Evolutionary conservation across 139 green algal genomes (phyloP).

Genomic region (Tetratostichococcus sp.): DNA sequence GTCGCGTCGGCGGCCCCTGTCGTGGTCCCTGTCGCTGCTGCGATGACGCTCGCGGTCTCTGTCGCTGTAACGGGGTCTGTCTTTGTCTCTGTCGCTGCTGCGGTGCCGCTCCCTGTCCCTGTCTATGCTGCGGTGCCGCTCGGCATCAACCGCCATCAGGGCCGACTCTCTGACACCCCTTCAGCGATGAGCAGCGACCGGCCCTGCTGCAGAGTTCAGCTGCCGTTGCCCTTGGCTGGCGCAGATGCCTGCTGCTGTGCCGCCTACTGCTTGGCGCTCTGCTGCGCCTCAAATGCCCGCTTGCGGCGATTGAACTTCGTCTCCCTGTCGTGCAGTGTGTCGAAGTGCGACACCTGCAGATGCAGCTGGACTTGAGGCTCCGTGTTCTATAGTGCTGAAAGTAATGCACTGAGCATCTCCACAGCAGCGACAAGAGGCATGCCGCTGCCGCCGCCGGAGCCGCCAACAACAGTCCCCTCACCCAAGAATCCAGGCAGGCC

Average conservation of each 20-base stretch:
- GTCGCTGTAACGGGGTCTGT: constrained; percentile 5
- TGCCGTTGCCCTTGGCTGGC: constrained; percentile 30
- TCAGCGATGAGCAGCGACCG: no score
- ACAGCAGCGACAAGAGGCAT: no score
- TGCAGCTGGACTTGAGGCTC: background rate
- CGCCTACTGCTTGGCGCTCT: background rate
- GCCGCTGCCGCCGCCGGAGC: no score
- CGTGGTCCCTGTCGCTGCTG: constrained; percentile 1
- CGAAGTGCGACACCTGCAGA: constrained; percentile 72
- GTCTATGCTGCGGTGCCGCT: constrained; percentile 8
- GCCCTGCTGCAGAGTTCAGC: no score
- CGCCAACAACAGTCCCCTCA: constrained; percentile 9
- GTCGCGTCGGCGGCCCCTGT: background rate
- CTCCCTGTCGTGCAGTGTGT: constrained; percentile 53
- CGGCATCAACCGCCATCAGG: background rate
- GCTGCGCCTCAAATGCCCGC: constrained; percentile 36
- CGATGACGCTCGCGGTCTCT: constrained; percentile 12
- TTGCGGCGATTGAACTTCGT: constrained; percentile 39
- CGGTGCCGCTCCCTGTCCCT: constrained; percentile 18
- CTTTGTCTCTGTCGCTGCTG: constrained; percentile 12
- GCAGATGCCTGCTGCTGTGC: background rate
- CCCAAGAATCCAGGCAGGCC: constrained; percentile 62
- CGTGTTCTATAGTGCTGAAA: no score
- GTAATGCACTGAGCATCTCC: no score
- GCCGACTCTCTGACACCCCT: no score